Conservation (phyloP, 179 eudicot genomes). For the Corrigiola litoralis region DNA sequence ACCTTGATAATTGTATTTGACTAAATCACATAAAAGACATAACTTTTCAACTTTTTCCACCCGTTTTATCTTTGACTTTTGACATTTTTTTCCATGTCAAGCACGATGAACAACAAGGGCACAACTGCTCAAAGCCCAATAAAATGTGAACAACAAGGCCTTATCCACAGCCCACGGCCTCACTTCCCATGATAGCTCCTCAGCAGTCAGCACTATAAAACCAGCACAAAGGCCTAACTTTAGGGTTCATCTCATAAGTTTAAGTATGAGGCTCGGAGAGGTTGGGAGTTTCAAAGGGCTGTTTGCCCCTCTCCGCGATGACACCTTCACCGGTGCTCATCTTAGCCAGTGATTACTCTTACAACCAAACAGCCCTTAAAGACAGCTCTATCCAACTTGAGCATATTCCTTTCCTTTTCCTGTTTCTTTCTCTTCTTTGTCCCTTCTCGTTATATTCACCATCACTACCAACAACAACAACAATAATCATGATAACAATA, state of each 20-base stretch:
- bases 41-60: no score
- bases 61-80: no score
- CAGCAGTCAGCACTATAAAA: background rate
- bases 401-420: background rate
- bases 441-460: background rate
- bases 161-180: no score
- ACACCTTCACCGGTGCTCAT: background rate
- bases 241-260: background rate
- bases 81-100: no score
- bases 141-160: no score
- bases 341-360: constrained; percentile 6
- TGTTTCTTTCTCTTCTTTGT: background rate
- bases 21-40: no score
- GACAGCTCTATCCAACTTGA: background rate
- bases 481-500: background rate
- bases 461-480: background rate
- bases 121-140: no score
- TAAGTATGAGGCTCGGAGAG: constrained; percentile 16
- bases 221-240: background rate
- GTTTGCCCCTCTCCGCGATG: constrained; percentile 15
- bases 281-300: constrained; percentile 13
- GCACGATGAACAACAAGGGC: no score
- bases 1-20: no score
- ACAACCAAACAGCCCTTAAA: constrained; percentile 4
- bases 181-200: no score